Evolutionary conservation across 1,284 basidiomycete species (phyloP), one percentile per base, ranked within the genome.

Genomic region (Heterobasidion annosum): DNA sequence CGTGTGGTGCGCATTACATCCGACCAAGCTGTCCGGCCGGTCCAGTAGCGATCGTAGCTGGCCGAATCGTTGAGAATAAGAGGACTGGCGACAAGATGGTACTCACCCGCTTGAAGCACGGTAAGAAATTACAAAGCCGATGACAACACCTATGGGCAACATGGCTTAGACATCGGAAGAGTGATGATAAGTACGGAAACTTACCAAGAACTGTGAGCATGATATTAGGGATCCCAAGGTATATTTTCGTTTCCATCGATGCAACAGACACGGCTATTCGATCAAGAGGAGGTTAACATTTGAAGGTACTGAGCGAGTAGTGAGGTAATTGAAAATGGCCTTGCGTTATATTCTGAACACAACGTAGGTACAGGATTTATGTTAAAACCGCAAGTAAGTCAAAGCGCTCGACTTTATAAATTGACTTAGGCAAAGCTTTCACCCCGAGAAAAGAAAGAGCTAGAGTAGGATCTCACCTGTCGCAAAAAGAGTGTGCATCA

Each of bases 41-140:
- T 73, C 75, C 79, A 83, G 63, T 85, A 85, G 16, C 80, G 73
- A 56, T 84, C 82, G 58, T 83, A 83, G 5, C 80, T 56, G 42
- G 35, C 37, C 34, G 53, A 13, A 56, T 49, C 49, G 51, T 33
- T 40, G 13, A 35, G 18, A 15, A n/a, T 15, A 25, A 19, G 34
- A 12, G 34, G 34, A 52, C 50, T 54, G 10, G 18, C 34, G 51
- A 51, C 34, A n/a, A 33, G 1, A 32, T 34, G 33, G n/a, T 18
- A 63, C 72, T 34, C 57, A 80, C 76, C 81, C 82, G 56, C 76
- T 81, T 47, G 70, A 74, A 1, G 81, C 81, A 40, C 82, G 76
- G 66, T 84, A 85, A 0, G 82, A 83, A 52, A 87, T 83, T 3
- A 85, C 82, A 62, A 85, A 85, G 60, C 83, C 83, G 57, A 85